Base-by-base conservation (phyloP, 2,329 filamentous ascomycete genomes). In the Dryadomyces sulphureus region DNA sequence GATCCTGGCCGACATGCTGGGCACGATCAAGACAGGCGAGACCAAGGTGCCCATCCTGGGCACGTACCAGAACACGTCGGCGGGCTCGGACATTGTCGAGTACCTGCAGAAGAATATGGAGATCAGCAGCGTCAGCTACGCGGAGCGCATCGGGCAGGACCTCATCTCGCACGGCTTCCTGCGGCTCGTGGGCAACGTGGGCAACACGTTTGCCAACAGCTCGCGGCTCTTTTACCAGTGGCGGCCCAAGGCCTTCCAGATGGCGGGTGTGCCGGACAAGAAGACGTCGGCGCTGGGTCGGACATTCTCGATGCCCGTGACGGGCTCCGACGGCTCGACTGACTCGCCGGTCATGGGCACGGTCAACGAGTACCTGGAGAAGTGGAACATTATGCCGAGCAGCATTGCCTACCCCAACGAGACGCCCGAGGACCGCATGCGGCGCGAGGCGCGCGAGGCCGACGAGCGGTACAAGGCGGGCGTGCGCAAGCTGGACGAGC, bases 221-320 rank as follows among this genome's bases (percentile, higher is more conserved):
- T 94, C 89, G 53, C 87, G 84, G 64, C 84, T 96, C 79, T 90
- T 85, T 60, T 98, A 98, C 62, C 92, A 98, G 62, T 98, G 92
- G 92, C 82, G 87, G 46, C 78, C 89, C 7, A 93, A 87, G 66
- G 82, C 85, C 5, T 98, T 96, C 66, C 81, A 93, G 59, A 62
- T 92, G 47, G 81, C 87, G 22, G 90, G 89, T 20, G 70, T 94
- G 45, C 88, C 86, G 0, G 90, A 95, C 62, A 94, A 87, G 73
- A 93, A 89, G 69, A 71, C 74, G 49, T 61, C 77, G 24, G 60
- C 89, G 27, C 60, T 90, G 43, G 73, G 75, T 53, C 78, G 89
- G 49, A 83, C 85, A 7, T 84, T 87, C 49, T 92, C 88, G 3
- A 65, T 82, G 47, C 30, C 34, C 39, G 14, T 17, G 14, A 24